Evolutionary conservation across 2,329 filamentous ascomycete species (phyloP).

Genomic region (Cercospora sp.): DNA sequence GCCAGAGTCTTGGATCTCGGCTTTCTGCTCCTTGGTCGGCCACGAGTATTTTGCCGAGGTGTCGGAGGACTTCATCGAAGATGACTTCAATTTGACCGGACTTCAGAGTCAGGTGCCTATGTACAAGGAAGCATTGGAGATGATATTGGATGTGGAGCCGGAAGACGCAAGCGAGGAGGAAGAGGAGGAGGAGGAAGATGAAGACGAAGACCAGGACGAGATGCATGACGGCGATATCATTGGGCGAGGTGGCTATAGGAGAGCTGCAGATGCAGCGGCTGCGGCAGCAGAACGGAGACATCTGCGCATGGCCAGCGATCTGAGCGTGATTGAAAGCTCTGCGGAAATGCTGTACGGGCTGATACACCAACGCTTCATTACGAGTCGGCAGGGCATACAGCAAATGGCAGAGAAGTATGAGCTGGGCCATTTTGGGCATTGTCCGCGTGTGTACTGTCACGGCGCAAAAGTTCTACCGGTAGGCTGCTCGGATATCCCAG

Average conservation of each 20-base stretch:
- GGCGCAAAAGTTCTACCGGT: slow-evolving; percentile 89
- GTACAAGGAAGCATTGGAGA: slow-evolving; percentile 99
- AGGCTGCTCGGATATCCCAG: slow-evolving; percentile 89
- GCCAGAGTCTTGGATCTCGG: slow-evolving; percentile 94
- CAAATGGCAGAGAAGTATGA: slow-evolving; percentile 99
- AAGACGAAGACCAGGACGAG: slow-evolving; percentile 45
- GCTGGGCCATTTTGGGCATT: slow-evolving; percentile 90
- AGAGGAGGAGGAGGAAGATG: slow-evolving; percentile 68
- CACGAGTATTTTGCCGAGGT: slow-evolving; percentile 99
- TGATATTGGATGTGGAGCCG: slow-evolving; percentile 97
- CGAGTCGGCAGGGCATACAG: slow-evolving; percentile 91
- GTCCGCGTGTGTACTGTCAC: slow-evolving; percentile 91
- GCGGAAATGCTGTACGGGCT: slow-evolving; percentile 98
- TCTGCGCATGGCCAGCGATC: slow-evolving; percentile 83
- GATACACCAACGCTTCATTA: slow-evolving; percentile 98
- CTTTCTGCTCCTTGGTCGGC: slow-evolving; percentile 90
- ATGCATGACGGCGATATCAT: slow-evolving; percentile 60
- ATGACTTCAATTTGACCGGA: slow-evolving; percentile 98
- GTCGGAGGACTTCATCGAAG: slow-evolving; percentile 97
- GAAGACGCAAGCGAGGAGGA: slow-evolving; percentile 90
- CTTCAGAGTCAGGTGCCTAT: slow-evolving; percentile 93
- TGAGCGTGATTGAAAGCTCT: slow-evolving; percentile 93
- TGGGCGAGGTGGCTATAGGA: slow-evolving; percentile 38
- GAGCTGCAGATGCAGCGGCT: slow-evolving; percentile 33
- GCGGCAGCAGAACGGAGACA: slow-evolving; percentile 70